phyloP scores from a whole-genome alignment of 805 yeast genomes.

The Candida pseudoglaebosa region DNA sequence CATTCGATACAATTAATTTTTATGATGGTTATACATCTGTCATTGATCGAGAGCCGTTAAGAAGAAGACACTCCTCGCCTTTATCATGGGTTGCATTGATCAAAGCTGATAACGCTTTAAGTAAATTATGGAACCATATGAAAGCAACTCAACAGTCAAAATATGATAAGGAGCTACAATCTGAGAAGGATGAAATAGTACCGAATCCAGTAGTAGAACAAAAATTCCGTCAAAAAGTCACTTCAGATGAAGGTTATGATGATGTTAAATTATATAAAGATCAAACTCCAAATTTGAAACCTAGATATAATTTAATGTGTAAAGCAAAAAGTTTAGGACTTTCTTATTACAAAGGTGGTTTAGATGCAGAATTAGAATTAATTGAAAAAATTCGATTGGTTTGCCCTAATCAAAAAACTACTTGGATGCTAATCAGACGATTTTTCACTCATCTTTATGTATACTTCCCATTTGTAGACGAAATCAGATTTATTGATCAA shows the following conservation, averaged over 20 bases:
- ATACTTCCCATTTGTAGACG: slow-evolving; percentile 41
- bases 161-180: not conserved
- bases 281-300: slow-evolving; percentile 3
- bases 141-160: slow-evolving; percentile 5
- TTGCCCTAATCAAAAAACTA: slow-evolving; percentile 32
- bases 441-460: slow-evolving; percentile 42
- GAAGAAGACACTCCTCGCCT: slow-evolving; percentile 28
- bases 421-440: slow-evolving; percentile 37
- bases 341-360: slow-evolving; percentile 26
- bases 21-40: slow-evolving; percentile 21
- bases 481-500: slow-evolving; percentile 23
- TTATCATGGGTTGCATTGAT: slow-evolving; percentile 27
- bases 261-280: slow-evolving; percentile 7
- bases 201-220: slow-evolving; percentile 1
- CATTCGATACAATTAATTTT: slow-evolving; percentile 15
- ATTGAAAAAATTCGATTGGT: slow-evolving; percentile 28
- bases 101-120: slow-evolving; percentile 21
- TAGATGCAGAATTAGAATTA: slow-evolving; percentile 21
- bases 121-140: slow-evolving; percentile 11
- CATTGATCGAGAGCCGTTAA: slow-evolving; percentile 18
- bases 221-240: slow-evolving; percentile 7
- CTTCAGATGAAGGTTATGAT: slow-evolving; percentile 12
- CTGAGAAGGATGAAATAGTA: not conserved
- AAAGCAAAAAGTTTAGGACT: slow-evolving; percentile 21
- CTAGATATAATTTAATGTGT: slow-evolving; percentile 8